Evolutionary conservation across 495 filamentous ascomycete species (phyloP), one percentile per base, ranked within the genome.

Genomic region (Daldinia loculata): DNA sequence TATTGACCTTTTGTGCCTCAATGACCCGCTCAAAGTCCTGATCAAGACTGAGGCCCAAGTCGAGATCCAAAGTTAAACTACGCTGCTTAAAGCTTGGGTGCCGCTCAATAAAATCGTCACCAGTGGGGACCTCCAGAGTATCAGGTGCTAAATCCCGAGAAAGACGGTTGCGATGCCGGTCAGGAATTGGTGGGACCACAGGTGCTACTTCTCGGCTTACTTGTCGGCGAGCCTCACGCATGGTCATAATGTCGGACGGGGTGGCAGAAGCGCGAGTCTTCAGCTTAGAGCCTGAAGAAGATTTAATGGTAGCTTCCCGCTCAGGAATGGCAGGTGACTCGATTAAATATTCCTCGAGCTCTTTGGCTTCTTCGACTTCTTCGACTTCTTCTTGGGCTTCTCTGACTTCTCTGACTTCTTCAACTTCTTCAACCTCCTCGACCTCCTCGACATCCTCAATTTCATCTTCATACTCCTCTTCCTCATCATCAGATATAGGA

Each of bases 1-100:
- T 86, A 82, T 82, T 86, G 86, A 98, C 95, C 93, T 99, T 99
- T 93, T 97, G 94, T 72, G 91, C 89, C 80, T 98, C 95, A 75
- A 98, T 95, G 22, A 99, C 91, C 50, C 94, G 87, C 72, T 98
- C 94, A 80, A 99, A 98, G 74, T 98, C 95, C 75, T 91, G 87
- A 69, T 95, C 92, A 50, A 99, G 84, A 63, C 93, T 93, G 66
- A 95, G 88, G 56, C 93, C 92, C 34, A 96, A 86, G 76, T 89
- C 88, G 48, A 98, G 87, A 74, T 97, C 93, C 24, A 97, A 81
- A 39, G 88, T 87, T 24, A 87, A 76, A 61, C 86, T 85, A 38
- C 81, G 83, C 56, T 89, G 86, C 72, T 86, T 87, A 61, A 87
- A 86, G 71, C 84, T 87, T n/a, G 84, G 80, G 67, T 87, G 80